phyloP scores from a whole-genome alignment of 2,329 filamentous ascomycete genomes.

The Zalaria obscura region DNA sequence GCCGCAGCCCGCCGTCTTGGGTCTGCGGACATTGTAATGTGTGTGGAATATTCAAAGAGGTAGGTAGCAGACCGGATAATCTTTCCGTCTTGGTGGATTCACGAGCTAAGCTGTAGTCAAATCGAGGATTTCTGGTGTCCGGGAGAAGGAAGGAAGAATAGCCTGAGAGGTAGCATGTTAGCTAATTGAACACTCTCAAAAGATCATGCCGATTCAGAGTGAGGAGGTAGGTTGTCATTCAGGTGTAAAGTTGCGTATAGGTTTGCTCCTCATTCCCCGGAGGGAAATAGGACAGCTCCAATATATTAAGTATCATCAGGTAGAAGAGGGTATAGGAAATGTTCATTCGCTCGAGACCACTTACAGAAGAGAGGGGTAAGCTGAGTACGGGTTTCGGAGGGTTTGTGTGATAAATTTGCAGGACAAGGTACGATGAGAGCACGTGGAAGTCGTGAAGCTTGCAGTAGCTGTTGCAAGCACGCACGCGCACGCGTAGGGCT shows the following conservation, averaged over 20 bases:
- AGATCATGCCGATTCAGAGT: neutral
- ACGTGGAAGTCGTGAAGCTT: too few relatives aligned
- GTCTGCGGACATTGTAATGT: constrained; percentile 23
- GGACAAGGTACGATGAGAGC: too few relatives aligned
- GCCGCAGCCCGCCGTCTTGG: constrained; percentile 30
- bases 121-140: neutral
- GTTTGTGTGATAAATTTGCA: too few relatives aligned
- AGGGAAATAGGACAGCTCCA: constrained; percentile 10
- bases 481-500: too few relatives aligned
- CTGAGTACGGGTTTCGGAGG: too few relatives aligned
- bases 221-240: neutral
- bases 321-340: too few relatives aligned
- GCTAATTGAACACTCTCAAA: too few relatives aligned
- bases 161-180: neutral
- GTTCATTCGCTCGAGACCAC: too few relatives aligned
- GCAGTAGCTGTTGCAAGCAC: too few relatives aligned
- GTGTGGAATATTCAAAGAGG: neutral
- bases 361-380: too few relatives aligned
- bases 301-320: constrained; percentile 7
- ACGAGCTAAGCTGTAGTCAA: neutral
- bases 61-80: neutral
- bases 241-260: constrained; percentile 9
- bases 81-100: neutral
- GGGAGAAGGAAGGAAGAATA: neutral
- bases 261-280: constrained; percentile 8